Evolutionary conservation across 257 asterid genomes (phyloP).

Genomic region (Przewalskia tangutica): DNA sequence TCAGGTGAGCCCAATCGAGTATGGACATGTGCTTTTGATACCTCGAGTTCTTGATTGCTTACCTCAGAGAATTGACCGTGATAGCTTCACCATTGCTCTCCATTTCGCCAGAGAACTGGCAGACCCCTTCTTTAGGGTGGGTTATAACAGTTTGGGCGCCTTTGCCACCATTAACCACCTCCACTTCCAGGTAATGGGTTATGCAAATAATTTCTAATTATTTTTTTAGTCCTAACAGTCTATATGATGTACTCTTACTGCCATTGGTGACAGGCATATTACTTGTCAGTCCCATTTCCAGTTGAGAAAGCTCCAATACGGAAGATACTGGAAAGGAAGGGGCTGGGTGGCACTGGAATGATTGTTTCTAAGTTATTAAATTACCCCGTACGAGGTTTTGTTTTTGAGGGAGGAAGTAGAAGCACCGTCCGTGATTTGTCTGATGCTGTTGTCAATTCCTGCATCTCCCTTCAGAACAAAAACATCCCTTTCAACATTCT

Average conservation of each 20-base stretch:
- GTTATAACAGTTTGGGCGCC: constrained; percentile 76
- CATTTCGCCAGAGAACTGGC: constrained; percentile 46
- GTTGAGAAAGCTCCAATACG: constrained; percentile 52
- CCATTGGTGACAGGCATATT: constrained; percentile 45
- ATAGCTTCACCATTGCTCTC: constrained; percentile 49
- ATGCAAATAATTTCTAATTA: neutral
- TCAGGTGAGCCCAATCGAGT: constrained; percentile 86
- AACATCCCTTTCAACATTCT: constrained; percentile 59
- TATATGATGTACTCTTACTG: neutral
- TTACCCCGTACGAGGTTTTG: constrained; percentile 57
- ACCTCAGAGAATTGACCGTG: constrained; percentile 48
- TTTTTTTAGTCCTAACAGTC: neutral
- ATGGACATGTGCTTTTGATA: constrained; percentile 71
- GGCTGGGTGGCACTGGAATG: constrained; percentile 26
- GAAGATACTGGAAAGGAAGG: constrained; percentile 34
- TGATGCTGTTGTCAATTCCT: constrained; percentile 46
- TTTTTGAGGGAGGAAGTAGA: constrained; percentile 47
- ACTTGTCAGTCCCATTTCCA: constrained; percentile 51
- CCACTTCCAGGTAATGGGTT: constrained; percentile 59
- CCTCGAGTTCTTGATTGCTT: constrained; percentile 57
- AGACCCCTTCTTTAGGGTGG: constrained; percentile 57
- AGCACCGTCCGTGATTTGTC: constrained; percentile 24
- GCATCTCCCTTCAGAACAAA: constrained; percentile 46
- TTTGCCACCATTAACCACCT: constrained; percentile 82
- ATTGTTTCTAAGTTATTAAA: constrained; percentile 46